Conservation (phyloP, 352 stramenopile species). For the Phytophthora sojae region DNA sequence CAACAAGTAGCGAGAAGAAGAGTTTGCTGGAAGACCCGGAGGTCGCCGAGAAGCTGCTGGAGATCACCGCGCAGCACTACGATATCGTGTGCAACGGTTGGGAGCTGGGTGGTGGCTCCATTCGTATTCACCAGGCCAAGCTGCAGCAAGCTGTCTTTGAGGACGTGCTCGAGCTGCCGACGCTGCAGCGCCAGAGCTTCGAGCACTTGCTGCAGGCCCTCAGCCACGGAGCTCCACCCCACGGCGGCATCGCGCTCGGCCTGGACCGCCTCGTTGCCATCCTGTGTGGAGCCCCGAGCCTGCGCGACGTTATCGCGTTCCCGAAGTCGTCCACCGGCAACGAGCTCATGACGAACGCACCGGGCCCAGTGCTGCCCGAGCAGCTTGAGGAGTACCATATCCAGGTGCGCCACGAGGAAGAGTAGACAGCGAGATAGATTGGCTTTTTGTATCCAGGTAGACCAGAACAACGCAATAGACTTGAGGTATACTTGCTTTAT, state of each 20-base stretch:
- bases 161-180: constrained; percentile 74
- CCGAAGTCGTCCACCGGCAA: constrained; percentile 90
- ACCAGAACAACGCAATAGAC: constrained; percentile 17
- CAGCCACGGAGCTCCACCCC: constrained; percentile 78
- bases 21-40: constrained; percentile 60
- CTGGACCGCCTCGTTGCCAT: constrained; percentile 88
- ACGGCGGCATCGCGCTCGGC: constrained; percentile 87
- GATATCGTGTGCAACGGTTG: constrained; percentile 91
- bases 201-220: constrained; percentile 86
- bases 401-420: constrained; percentile 48
- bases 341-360: constrained; percentile 88
- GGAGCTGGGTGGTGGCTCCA: constrained; percentile 88
- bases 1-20: constrained; percentile 28
- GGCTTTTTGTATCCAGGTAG: background rate
- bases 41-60: constrained; percentile 61
- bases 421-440: constrained; percentile 12
- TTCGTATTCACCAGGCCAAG: constrained; percentile 82
- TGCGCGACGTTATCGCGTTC: constrained; percentile 93
- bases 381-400: constrained; percentile 87
- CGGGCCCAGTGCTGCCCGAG: constrained; percentile 65
- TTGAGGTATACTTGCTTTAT: constrained; percentile 7
- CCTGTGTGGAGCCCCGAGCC: constrained; percentile 74
- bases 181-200: constrained; percentile 80
- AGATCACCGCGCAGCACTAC: constrained; percentile 83
- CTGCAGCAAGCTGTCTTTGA: constrained; percentile 84